These are phyloP conservation scores for Coelastrella sp. DNA, from an alignment of 139 green algal species.

Conservation along the genomic window DNA sequence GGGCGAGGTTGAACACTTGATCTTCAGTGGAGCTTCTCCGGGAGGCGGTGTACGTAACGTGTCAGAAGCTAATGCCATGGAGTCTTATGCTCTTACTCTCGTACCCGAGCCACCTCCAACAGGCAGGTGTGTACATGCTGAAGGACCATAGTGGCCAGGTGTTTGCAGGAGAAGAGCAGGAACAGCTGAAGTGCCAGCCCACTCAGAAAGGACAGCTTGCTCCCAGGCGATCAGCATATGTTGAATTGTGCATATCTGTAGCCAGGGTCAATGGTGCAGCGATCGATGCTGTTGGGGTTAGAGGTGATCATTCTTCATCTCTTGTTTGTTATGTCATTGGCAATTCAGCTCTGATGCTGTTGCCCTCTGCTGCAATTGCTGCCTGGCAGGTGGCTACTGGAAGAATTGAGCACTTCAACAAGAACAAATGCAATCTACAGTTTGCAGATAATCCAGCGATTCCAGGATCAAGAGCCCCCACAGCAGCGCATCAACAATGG, in stretches of 20 bases:
- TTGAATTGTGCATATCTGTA: too few species aligned
- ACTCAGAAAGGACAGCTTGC: too few species aligned
- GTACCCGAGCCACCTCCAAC: background rate
- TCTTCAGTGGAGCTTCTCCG: slow-evolving; percentile 45
- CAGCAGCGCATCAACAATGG: slow-evolving; percentile 16
- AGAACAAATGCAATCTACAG: slow-evolving; percentile 47
- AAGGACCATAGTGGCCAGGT: too few species aligned
- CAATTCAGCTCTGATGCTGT: background rate
- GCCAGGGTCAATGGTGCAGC: too few species aligned
- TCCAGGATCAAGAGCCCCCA: slow-evolving; percentile 19
- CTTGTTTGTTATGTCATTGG: too few species aligned
- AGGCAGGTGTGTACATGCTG: slow-evolving; percentile 9
- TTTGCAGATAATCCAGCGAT: slow-evolving; percentile 17
- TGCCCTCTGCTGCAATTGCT: background rate
- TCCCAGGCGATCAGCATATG: too few species aligned
- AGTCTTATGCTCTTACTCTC: background rate
- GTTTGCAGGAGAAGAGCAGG: too few species aligned
- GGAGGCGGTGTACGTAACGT: background rate
- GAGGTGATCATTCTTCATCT: too few species aligned
- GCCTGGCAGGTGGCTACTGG: slow-evolving; percentile 39
- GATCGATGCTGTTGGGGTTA: too few species aligned
- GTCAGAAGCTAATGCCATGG: slow-evolving; percentile 46
- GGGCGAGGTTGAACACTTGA: background rate
- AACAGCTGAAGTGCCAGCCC: too few species aligned
- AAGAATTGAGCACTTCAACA: slow-evolving; percentile 43